phyloP scores from a whole-genome alignment of 1,139 yeast genomes.

The Taiozyma onychis region DNA sequence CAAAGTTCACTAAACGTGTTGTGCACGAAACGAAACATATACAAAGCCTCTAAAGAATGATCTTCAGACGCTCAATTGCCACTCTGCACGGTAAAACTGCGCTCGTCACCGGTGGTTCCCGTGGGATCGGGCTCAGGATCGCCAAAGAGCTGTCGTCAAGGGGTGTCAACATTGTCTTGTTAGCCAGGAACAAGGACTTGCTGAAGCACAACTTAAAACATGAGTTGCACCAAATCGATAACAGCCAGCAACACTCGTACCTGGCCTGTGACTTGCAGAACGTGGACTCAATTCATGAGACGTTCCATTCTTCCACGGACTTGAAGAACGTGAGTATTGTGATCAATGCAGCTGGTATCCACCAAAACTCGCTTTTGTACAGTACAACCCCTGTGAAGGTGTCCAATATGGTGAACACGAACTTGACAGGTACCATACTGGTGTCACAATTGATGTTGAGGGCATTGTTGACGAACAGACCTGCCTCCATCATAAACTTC shows the following conservation, averaged over 20 bases:
- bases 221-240: constrained; percentile 30
- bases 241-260: constrained; percentile 41
- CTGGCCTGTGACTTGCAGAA: constrained; percentile 47
- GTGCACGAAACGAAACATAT: too few species aligned
- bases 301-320: constrained; percentile 6
- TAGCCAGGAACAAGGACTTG: constrained; percentile 46
- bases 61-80: constrained; percentile 1
- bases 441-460: constrained; percentile 43
- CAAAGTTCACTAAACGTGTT: too few species aligned
- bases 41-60: not conserved
- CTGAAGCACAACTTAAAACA: constrained; percentile 31
- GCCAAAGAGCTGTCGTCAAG: constrained; percentile 49
- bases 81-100: constrained; percentile 35
- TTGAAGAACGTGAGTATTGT: constrained; percentile 37
- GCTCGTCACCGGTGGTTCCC: constrained; percentile 78
- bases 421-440: constrained; percentile 62
- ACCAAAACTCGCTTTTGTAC: constrained; percentile 54
- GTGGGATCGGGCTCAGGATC: constrained; percentile 74
- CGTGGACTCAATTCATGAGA: constrained; percentile 22
- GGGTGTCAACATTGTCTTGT: constrained; percentile 58
- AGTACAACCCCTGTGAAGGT: constrained; percentile 41
- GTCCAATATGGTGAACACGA: constrained; percentile 46
- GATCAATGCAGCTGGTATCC: constrained; percentile 78
- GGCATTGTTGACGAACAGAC: constrained; percentile 42
- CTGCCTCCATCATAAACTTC: constrained; percentile 51